Evolutionary conservation across 2,329 filamentous ascomycete genomes (phyloP), one percentile per base, ranked within the genome.

Genomic region (Cladosporium sp.): DNA sequence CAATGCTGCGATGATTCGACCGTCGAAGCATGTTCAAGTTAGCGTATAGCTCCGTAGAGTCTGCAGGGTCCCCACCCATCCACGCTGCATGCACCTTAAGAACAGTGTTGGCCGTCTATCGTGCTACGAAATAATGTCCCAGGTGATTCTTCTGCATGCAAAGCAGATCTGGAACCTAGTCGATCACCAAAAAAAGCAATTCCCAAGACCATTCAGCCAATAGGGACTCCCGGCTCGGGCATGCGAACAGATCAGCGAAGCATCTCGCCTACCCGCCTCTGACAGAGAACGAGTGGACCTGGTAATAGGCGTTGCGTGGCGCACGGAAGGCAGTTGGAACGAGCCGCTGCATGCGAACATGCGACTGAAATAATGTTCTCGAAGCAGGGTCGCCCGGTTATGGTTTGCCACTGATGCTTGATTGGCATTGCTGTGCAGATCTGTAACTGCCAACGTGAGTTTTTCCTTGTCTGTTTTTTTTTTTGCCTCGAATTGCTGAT

Each of bases 341-440:
- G n/a, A 33, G 59, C 44, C 59, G 44, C 12, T 62, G 59, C 59
- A 53, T 14, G 46, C 29, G 44, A 62, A 50, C 31, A 26, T 52
- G 56, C 21, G 46, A n/a, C 8, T 14, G 26, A 49, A 50, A 23
- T 33, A n/a, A 28, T 11, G 46, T 62, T 62, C 59, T 53, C 31
- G 59, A 62, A 52, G 59, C 59, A 52, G 33, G 29, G 31, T 29
- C 40, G n/a, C n/a, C 40, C 3, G n/a, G 40, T 46, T n/a, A 46
- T 23, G n/a, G n/a, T 23, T 21, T 23, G 40, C 40, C 40, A 46
- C 40, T 11, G 40, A 5, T 23, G 40, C 7, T 46, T 21, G 29
- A 21, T 21, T 33, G 29, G 28, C 8, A 21, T 6, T 21, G 52
- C 28, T 21, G 31, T 31, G 26, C 23, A 26, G n/a, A 40, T 40